Base-by-base conservation (phyloP, 139 green algal genomes). In the Chlorella sp. region DNA sequence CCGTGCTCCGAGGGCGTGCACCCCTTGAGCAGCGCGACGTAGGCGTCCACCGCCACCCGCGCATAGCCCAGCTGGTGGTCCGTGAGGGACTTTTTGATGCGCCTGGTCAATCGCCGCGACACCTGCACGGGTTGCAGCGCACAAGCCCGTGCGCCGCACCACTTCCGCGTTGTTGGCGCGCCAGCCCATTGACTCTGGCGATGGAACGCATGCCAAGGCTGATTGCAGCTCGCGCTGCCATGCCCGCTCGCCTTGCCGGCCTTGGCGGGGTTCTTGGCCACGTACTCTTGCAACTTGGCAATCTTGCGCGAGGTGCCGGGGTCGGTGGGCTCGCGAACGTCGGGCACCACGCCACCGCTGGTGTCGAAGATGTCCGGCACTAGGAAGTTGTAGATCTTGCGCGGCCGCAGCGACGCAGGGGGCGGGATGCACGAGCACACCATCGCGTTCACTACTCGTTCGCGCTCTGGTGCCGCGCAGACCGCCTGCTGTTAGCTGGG, bases 321-420 rank as follows among this genome's bases (percentile, higher is more conserved):
- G 31, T 78, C 65, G 20, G 88, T 69, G 10, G 78, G 31, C 29
- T 85, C 77, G 20, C 76, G 51, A 30, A 77, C 73, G 20, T 77
- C 51, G 27, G 79, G 80, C 33, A 80, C 49, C 27, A 69, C 49
- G 0, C 49, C 49, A 1, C 34, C 27, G 62, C 35, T 68, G 36
- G 35, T 26, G 73, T 27, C 51, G 62, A 90, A 90, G 29, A 90
- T 74, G 26, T 84, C 75, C 2, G 73, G 74, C 27, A 88, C 77
- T 0, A 90, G 72, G 0, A 83, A 76, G 35, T 90, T 90, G 61
- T 90, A 90, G 6, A 81, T 81, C 62, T 90, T 90, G 2, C 80
- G 69, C 1, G 85, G 78, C 35, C 82, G 71, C 42, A 81, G 70
- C 24, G 83, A 88, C 2, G 85, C 85, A 29, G 85, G 85, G 30